phyloP scores from a whole-genome alignment of 768 basidiomycete genomes.

The Naematelia aurantialba region DNA sequence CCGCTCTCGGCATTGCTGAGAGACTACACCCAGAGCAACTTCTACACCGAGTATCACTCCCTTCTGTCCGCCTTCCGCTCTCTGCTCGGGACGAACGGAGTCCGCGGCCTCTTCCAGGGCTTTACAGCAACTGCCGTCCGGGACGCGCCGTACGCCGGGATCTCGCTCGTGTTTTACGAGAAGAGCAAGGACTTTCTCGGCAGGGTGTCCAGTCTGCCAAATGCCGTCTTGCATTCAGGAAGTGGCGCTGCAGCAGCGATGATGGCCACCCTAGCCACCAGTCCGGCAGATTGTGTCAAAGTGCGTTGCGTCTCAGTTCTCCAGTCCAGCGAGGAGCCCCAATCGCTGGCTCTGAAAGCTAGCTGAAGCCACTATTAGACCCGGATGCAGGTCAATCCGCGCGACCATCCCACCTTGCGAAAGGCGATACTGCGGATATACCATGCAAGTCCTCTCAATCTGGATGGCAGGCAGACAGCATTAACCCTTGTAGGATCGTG shows the following conservation, averaged over 20 bases:
- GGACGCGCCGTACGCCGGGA: slow-evolving; percentile 89
- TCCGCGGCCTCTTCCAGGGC: slow-evolving; percentile 77
- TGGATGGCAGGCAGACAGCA: neutral
- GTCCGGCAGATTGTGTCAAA: slow-evolving; percentile 93
- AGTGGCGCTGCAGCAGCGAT: slow-evolving; percentile 70
- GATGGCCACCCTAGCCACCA: slow-evolving; percentile 77
- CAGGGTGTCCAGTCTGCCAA: slow-evolving; percentile 51
- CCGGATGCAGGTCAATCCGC: slow-evolving; percentile 83
- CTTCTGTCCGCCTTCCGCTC: slow-evolving; percentile 39
- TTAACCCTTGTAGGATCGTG: slow-evolving; percentile 63
- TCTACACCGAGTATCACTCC: slow-evolving; percentile 42
- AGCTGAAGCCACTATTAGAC: slow-evolving; percentile 57
- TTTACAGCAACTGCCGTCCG: slow-evolving; percentile 82
- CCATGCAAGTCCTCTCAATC: slow-evolving; percentile 55
- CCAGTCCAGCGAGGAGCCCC: neutral
- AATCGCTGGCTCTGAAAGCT: too few relatives aligned
- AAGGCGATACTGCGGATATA: slow-evolving; percentile 66
- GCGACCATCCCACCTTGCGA: slow-evolving; percentile 68
- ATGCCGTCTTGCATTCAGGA: slow-evolving; percentile 45
- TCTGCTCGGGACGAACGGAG: slow-evolving; percentile 55
- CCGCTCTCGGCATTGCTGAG: neutral
- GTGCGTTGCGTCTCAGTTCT: too few relatives aligned
- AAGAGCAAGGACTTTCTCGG: slow-evolving; percentile 71
- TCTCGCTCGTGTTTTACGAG: slow-evolving; percentile 86
- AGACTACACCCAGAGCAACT: slow-evolving; percentile 28